Base-by-base conservation (phyloP, 495 filamentous ascomycete species). In the Aspergillus haitiensis region DNA sequence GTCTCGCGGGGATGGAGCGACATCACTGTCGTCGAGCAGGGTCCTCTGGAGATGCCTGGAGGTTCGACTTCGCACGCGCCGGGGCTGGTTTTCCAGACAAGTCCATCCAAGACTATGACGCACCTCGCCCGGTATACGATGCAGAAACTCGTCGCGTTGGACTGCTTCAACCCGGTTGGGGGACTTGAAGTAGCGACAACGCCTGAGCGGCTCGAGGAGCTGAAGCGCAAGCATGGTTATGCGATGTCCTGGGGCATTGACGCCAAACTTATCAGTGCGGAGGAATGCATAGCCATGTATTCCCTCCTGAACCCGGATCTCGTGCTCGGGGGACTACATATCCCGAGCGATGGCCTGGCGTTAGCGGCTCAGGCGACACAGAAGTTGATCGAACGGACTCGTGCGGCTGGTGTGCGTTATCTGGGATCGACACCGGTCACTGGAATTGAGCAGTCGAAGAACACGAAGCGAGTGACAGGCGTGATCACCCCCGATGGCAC, bases 11-110 rank as follows among this genome's bases (percentile, higher is more conserved):
- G 79, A 70, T 81, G 79, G 75, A 72, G 52, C 12, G 63, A 80
- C 61, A 79, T 82, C 67, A 81, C 79, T n/a, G 76, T 82, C 60
- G 68, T 82, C 59, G 80, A 82, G 60, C 80, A 82, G 56, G 80
- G 80, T 9, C 80, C 80, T 21, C 58, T 82, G 35, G 55, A 72
- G 51, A 72, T 82, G 72, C 80, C 80, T 3, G 80, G 80, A 15
- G 80, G 80, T 40, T 82, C 80, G 21, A 81, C 80, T 0, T 81
- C 79, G 8, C 80, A 82, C 44, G 80, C 80, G 8, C 80, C 80
- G 0, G 80, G 80, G 11, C 70, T 81, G 15, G 80, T 82, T 8
- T 82, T 81, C 65, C 78, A 82, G 44, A 81, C 76, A 18, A 76
- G 66, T 34, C 59, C 74, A 0, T 80, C 76, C 4, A 82, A 80